Base-by-base conservation (phyloP, 352 stramenopile species). In the Globisporangium alternatum region DNA sequence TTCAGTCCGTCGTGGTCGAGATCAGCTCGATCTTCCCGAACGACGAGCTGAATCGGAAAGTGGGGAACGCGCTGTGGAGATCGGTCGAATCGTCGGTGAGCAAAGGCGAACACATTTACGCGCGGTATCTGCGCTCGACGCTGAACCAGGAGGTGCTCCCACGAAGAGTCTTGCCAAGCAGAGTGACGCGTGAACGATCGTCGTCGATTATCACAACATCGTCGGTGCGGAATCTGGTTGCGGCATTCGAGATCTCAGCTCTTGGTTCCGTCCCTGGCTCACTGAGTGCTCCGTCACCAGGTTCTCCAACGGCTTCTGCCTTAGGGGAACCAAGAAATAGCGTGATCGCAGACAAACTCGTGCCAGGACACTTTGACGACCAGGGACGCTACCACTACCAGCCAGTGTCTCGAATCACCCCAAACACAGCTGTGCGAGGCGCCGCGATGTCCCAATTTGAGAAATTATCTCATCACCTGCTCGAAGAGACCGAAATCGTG, bases 11-110 rank as follows among this genome's bases (percentile, higher is more conserved):
- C n/a, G 75, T 90, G 2, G 72, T 82, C 17, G 83, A 90, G 60
- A 77, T 92, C 62, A 89, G 81, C 54, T 92, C 81, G 6, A 85
- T 92, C 21, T 88, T 90, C 15, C 80, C 83, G 0, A 89, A 89
- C 62, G 77, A 82, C 44, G 72, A 88, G 30, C 61, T 90, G 3
- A 77, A 86, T 43, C 66, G 74, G 13, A 83, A 83, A 41, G 80
- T 89, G 4, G 69, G 65, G 12, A 83, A 58, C 60, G 72, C 83
- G n/a, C 47, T 90, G 1, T 90, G 81, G 81, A 72, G 76, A 54
- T 72, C 75, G 8, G 51, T 91, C 4, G 83, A 93, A 44, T 15
- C 69, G 7, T 75, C 71, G 0, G 70, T 91, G 39, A 80, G 72
- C 66, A 81, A 72, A 56, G 83, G 80, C 0, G 80, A 91, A 53